A percentile compares a stretch with the other conserved stretches of the same genome.
Conservation (phyloP, 2,329 filamentous ascomycete genomes). For the Escovopsis sp. region DNA sequence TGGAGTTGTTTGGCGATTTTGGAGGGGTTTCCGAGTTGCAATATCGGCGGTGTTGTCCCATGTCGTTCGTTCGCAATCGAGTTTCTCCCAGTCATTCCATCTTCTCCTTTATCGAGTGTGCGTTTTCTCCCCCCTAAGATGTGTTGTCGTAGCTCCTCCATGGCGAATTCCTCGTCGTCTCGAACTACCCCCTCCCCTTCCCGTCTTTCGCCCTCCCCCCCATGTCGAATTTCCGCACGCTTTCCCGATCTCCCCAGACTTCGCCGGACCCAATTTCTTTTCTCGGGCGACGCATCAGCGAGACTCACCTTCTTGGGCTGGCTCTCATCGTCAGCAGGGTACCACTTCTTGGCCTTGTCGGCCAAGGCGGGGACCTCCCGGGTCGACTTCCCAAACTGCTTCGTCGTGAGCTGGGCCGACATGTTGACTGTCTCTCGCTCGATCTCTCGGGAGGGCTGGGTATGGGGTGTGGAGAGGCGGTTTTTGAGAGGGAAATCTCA, state of each 20-base stretch:
- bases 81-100: no score
- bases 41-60: no score
- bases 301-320: conserved; percentile 86
- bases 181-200: neutral
- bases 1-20: no score
- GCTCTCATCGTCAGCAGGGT: conserved; percentile 84
- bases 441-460: neutral
- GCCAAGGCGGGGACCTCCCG: conserved; percentile 73
- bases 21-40: no score
- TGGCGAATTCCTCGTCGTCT: no score
- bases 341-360: conserved; percentile 98
- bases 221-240: conserved; percentile 1
- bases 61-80: no score
- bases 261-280: neutral
- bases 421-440: conserved; percentile 38
- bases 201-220: neutral
- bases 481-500: no score
- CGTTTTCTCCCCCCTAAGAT: no score
- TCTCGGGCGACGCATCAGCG: conserved; percentile 8
- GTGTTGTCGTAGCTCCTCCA: no score
- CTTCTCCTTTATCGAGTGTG: no score
- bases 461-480: conserved; percentile 22
- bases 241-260: neutral
- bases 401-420: conserved; percentile 64
- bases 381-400: conserved; percentile 97